Conservation (phyloP, 768 basidiomycete genomes). For the Hygrocybe coccinea region DNA sequence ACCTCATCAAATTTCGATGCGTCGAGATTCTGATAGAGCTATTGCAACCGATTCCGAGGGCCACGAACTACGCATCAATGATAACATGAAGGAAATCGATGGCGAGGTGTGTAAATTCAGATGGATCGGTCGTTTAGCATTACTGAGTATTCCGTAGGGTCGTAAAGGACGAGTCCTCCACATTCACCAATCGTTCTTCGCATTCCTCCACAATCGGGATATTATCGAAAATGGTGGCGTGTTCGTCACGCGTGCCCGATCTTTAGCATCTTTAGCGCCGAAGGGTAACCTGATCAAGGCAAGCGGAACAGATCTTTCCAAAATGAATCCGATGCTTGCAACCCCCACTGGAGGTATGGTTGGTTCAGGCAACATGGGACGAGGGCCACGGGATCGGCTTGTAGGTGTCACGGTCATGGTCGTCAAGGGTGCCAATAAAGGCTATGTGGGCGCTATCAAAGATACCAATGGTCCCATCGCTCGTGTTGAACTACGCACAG, state of each 20-base stretch:
- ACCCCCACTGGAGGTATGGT: constrained; percentile 70
- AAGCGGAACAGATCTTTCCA: constrained; percentile 69
- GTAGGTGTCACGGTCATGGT: constrained; percentile 77
- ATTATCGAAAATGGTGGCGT: constrained; percentile 88
- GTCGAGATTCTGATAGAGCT: constrained; percentile 71
- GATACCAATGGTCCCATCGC: constrained; percentile 86
- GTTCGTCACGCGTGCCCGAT: constrained; percentile 84
- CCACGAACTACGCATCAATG: constrained; percentile 79
- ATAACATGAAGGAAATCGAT: constrained; percentile 89
- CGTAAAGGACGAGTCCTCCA: constrained; percentile 90
- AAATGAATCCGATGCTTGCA: constrained; percentile 82
- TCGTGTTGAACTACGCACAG: constrained; percentile 86
- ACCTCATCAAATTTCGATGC: constrained; percentile 92
- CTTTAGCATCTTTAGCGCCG: constrained; percentile 79
- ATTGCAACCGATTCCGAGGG: constrained; percentile 89
- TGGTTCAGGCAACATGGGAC: constrained; percentile 69
- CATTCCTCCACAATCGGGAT: constrained; percentile 92
- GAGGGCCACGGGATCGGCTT: constrained; percentile 76
- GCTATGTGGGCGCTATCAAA: constrained; percentile 87
- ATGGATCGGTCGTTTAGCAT: not conserved
- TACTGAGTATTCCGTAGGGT: constrained; percentile 36
- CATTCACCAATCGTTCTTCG: constrained; percentile 89
- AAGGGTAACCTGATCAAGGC: constrained; percentile 69
- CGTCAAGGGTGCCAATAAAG: constrained; percentile 85
- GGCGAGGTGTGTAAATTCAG: constrained; percentile 59